Percentiles rank a stretch among this genome's conserved stretches.
Evolutionary conservation across 371 early-diverging fungal species (phyloP).

Genomic region (Haplosporangium sp.): DNA sequence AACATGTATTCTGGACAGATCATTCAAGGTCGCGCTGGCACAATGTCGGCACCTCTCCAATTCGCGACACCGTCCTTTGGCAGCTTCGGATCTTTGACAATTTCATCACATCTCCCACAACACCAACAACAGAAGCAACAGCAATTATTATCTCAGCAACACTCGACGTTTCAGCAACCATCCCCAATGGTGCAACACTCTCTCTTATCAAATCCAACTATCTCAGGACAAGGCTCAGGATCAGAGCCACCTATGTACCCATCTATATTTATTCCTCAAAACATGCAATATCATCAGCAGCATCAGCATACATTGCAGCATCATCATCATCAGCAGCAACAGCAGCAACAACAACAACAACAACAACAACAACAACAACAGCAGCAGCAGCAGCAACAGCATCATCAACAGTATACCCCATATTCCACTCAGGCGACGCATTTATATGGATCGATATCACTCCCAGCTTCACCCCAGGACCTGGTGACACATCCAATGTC

Average conservation of each 20-base stretch:
- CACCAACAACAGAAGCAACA: constrained; percentile 5
- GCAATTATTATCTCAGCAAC: neutral
- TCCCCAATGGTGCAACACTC: neutral
- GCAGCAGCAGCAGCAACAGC: constrained; percentile 24
- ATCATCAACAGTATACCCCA: constrained; percentile 8
- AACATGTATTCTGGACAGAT: constrained; percentile 18
- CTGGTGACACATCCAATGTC: neutral
- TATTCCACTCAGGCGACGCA: neutral
- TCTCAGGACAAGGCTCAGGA: constrained; percentile 5
- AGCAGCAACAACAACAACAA: constrained; percentile 31
- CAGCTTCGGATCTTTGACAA: constrained; percentile 17
- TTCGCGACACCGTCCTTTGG: constrained; percentile 19
- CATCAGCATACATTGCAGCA: constrained; percentile 12
- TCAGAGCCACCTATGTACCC: constrained; percentile 17
- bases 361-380: constrained; percentile 24
- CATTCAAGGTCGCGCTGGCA: constrained; percentile 4
- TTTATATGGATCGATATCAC: neutral
- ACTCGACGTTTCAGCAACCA: constrained; percentile 4
- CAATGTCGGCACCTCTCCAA: constrained; percentile 13
- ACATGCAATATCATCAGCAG: constrained; percentile 13
- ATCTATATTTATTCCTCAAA: constrained; percentile 26
- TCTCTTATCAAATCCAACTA: neutral
- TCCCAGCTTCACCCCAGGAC: neutral
- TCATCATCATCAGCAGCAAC: constrained; percentile 11
- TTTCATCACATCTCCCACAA: constrained; percentile 5